Evolutionary conservation across 2,329 filamentous ascomycete species (phyloP), one percentile per base, ranked within the genome.

Genomic region (Blastomyces emzantsi): DNA sequence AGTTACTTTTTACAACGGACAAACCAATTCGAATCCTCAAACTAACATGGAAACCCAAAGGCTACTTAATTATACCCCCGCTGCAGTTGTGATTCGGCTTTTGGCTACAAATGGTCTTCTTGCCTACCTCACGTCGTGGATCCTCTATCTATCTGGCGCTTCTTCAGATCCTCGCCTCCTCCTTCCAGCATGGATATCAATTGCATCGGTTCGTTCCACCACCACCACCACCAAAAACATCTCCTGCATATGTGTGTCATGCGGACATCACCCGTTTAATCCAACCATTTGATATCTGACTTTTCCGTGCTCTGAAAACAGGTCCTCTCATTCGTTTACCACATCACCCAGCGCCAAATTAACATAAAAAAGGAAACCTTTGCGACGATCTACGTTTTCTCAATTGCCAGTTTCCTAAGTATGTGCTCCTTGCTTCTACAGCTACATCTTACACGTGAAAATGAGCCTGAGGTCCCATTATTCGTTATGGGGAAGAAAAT

Each of bases 11-110:
- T 43, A 30, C n/a, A 25, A 6, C 22, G 19, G 36, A 19, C 45
- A 17, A 36, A 47, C 7, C 22, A 22, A 56, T 39, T 64, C 58
- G 41, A 39, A 51, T 45, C 47, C 9, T 39, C 2, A 25, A 41
- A 41, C 51, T 45, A 55, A 60, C 57, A 64, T 60, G 52, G 52
- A 39, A 25, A 9, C 52, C 64, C 64, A 4, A 90, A 52, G 88
- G 90, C 87, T 94, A 70, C 82, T 93, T 69, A 88, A 92, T 74
- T 94, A 93, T 77, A 91, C 90, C 17, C 89, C 90, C 49, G 73
- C 77, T 69, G 90, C 90, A 60, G 91, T 90, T 57, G 85, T 92
- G 66, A 87, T 94, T 64, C 89, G 90, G 60, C 86, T 94, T 55
- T 80, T 90, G 60, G 88, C 88, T 64, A 88, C 89, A 66, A 89